phyloP scores from a whole-genome alignment of 306 rosid species.

The Cicer chorassanicum region DNA sequence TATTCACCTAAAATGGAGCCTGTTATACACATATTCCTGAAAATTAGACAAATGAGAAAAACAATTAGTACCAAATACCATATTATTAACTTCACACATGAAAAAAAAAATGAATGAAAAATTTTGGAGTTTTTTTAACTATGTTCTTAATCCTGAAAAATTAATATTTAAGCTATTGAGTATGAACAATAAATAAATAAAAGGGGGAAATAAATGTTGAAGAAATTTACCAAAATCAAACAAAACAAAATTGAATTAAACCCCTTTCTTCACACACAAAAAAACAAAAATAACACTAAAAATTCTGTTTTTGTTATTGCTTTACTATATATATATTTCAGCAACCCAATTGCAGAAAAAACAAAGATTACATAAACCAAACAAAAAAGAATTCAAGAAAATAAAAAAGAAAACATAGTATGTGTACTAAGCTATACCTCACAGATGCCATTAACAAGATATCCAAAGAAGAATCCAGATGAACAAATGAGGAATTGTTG shows the following conservation, averaged over 20 bases:
- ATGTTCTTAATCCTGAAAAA: slow-evolving; percentile 20
- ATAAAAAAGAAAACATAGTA: slow-evolving; percentile 30
- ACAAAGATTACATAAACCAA: slow-evolving; percentile 29
- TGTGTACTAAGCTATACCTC: slow-evolving; percentile 58
- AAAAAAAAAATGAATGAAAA: background rate
- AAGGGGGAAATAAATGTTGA: background rate
- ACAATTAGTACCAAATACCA: slow-evolving; percentile 8
- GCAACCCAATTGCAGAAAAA: slow-evolving; percentile 24
- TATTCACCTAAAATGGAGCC: slow-evolving; percentile 86
- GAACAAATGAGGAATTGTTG: slow-evolving; percentile 91
- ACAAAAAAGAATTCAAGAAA: slow-evolving; percentile 33
- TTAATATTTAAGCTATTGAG: slow-evolving; percentile 1
- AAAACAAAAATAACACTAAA: slow-evolving; percentile 10
- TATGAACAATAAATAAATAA: background rate
- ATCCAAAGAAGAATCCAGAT: slow-evolving; percentile 95
- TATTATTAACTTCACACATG: background rate
- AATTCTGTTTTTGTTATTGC: slow-evolving; percentile 5
- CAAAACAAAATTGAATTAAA: slow-evolving; percentile 35
- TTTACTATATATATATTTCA: background rate
- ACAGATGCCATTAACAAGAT: slow-evolving; percentile 89
- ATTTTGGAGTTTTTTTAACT: background rate
- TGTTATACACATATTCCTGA: slow-evolving; percentile 97
- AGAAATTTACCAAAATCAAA: slow-evolving; percentile 23
- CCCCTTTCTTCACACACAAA: background rate
- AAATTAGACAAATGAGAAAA: slow-evolving; percentile 45